Percentiles rank a stretch among this genome's conserved stretches.
Evolutionary conservation across 2,329 filamentous ascomycete genomes (phyloP).

Genomic region (Fusarium foetens): DNA sequence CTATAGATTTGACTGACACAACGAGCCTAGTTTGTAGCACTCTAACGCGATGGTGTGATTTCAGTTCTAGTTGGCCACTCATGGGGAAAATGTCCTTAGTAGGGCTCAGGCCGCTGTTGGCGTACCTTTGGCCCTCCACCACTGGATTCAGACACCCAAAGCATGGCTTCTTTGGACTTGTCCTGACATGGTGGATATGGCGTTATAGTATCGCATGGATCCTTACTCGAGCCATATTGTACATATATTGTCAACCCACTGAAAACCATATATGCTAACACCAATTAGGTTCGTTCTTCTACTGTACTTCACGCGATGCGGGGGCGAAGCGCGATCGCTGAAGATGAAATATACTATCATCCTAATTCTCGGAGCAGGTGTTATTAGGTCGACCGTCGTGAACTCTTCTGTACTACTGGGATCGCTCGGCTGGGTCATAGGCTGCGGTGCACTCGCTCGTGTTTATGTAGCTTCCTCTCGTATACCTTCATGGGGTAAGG

Average conservation of each 20-base stretch:
- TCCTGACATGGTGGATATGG: slow-evolving; percentile 1
- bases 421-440: neutral
- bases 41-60: neutral
- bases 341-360: neutral
- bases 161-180: neutral
- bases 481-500: neutral
- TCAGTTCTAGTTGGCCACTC: neutral
- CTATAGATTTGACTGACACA: neutral
- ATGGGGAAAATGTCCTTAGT: neutral
- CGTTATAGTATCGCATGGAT: neutral
- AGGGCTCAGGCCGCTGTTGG: neutral
- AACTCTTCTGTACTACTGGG: neutral
- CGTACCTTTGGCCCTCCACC: neutral
- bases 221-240: neutral
- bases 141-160: neutral
- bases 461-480: neutral
- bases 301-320: neutral
- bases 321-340: neutral
- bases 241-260: neutral
- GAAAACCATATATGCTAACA: neutral
- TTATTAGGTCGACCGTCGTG: neutral
- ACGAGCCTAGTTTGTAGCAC: neutral
- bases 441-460: neutral
- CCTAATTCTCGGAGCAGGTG: neutral
- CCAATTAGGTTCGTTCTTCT: neutral